Conservation (phyloP, 2,329 filamentous ascomycete genomes). For the Clonostachys rhizophaga region DNA sequence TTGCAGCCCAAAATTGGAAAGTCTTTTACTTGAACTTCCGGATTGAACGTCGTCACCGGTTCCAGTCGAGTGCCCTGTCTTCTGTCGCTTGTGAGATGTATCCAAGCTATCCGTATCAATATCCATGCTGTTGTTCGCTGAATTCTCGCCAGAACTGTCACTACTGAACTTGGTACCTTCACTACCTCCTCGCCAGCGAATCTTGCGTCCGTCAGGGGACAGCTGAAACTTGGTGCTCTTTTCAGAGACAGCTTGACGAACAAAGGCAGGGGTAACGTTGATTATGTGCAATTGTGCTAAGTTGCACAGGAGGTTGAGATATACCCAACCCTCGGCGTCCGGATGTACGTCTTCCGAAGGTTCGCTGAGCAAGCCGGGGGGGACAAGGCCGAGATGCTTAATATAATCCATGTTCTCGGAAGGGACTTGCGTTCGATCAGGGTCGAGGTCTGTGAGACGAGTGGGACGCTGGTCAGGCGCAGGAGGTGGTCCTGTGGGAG, state of each 20-base stretch:
- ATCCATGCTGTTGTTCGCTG: conserved; percentile 35
- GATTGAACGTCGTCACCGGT: conserved; percentile 23
- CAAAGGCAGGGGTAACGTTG: conserved; percentile 75
- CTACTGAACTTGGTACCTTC: conserved; percentile 63
- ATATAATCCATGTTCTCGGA: conserved; percentile 78
- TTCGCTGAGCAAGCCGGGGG: conserved; percentile 44
- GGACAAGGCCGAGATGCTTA: conserved; percentile 64
- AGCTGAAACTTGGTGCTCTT: conserved; percentile 74
- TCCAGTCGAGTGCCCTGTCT: conserved; percentile 24
- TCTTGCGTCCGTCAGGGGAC: conserved; percentile 71
- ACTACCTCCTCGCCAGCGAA: conserved; percentile 71
- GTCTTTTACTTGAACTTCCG: conserved; percentile 26
- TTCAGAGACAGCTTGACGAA: conserved; percentile 65
- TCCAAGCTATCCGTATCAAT: conserved; percentile 41
- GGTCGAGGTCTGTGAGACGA: conserved; percentile 71
- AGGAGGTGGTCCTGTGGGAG: conserved; percentile 25
- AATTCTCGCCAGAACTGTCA: conserved; percentile 50
- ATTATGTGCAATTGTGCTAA: conserved; percentile 83
- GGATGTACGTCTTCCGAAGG: conserved; percentile 44
- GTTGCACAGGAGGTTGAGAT: conserved; percentile 74
- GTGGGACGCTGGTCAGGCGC: conserved; percentile 72
- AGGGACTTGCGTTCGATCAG: conserved; percentile 69
- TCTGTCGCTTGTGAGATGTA: conserved; percentile 38
- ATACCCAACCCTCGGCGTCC: conserved; percentile 73
- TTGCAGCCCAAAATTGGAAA: conserved; percentile 31